Base-by-base conservation (phyloP, 1,284 basidiomycete genomes). In the Pulveroboletus sp. region DNA sequence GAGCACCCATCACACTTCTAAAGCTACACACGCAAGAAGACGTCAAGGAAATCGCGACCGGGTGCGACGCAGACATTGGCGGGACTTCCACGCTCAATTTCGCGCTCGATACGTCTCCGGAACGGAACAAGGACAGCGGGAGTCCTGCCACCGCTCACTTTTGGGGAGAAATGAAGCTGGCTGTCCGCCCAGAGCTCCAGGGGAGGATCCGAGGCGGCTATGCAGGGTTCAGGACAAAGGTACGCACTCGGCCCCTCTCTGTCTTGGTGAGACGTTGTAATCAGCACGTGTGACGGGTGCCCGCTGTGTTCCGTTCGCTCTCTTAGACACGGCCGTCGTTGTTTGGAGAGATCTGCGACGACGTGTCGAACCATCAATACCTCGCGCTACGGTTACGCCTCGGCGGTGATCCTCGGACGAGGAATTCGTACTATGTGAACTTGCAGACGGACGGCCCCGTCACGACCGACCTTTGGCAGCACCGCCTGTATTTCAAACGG, bases 381-480 rank as follows among this genome's bases (percentile, higher is more conserved):
- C 80, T 96, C 15, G 85, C 87, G 0, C 74, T 96, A 46, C 86
- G 92, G 5, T 76, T 96, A 4, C 85, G 91, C 28, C 80, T 84
- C 33, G 82, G 78, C 2, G 90, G 91, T 0, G 85, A 91, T 58
- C 81, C 83, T 18, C 78, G 81, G 43, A 89, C 88, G 18, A 81
- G 83, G 57, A 85, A 84, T 62, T 89, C 90, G 9, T 94, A 92
- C 74, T 94, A 90, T 65, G 91, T 94, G 56, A 96, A 96, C 71
- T 75, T 96, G 31, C 94, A 96, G 72, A 95, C 93, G 3, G 83
- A 88, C 49, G 89, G 91, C 2, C 85, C 89, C 3, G 79, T 91
- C 47, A 80, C 83, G 42, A 86, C 85, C 24, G 93, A 95, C 72
- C 76, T 96, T 22, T 96, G 93, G 86, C 94, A 96, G 68, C 94